Evolutionary conservation across 139 green algal genomes (phyloP), one percentile per base, ranked within the genome.

Genomic region (Pleodorina starrii): DNA sequence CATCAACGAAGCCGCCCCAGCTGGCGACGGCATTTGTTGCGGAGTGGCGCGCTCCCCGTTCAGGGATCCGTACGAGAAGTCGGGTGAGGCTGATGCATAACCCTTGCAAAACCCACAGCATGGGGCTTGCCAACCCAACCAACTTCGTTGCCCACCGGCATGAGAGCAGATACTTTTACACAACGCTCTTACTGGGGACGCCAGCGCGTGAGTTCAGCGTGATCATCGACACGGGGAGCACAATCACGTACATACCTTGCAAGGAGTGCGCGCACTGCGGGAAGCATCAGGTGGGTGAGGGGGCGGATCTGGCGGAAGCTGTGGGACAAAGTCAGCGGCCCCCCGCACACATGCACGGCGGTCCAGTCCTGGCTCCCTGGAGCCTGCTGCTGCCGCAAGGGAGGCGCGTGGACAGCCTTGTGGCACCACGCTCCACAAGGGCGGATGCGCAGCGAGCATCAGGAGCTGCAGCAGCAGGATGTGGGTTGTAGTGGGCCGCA

Each of bases 141-240:
- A n/a, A n/a, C n/a, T n/a, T n/a, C n/a, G n/a, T n/a, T n/a, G n/a
- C n/a, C n/a, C n/a, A n/a, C n/a, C n/a, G n/a, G n/a, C n/a, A n/a
- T 54, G 74, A 29, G 17, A 69, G 75, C 90, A 97, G 97, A 57
- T 99, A 99, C 90, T 99, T 98, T 59, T 99, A 98, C 78, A 94
- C 94, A 0, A 94, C 88, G 0, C 32, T 99, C 16, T 78, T 88
- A 35, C 76, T 99, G 23, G 98, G 98, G 25, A 99, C 95, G 0
- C 97, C 97, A 1, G 81, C 94, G 0, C 90, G 92, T 25, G 83
- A 87, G 7, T 99, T 98, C 88, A 91, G 92, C 6, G 93, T 99
- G 12, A 99, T 99, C 84, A 97, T 99, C 19, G 98, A 99, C 94
- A 99, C 98, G 1, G 98, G 98, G 48, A 97, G 93, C 91, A 99